phyloP scores from a whole-genome alignment of 2,329 filamentous ascomycete genomes.

The Fusarium bulbicola region DNA sequence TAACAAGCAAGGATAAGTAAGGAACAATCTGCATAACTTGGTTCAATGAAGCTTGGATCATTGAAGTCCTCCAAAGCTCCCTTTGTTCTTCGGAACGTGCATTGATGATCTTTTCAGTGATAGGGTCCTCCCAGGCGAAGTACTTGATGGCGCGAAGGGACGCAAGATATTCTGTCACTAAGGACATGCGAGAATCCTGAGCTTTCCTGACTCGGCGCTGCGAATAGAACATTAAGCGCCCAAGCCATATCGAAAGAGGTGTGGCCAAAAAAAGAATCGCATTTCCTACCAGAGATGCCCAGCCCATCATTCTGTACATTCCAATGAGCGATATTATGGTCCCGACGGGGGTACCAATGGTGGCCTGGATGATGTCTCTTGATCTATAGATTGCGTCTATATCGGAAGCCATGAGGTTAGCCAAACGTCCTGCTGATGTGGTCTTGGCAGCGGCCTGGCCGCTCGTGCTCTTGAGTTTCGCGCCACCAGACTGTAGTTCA shows the following conservation, averaged over 20 bases:
- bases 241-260: constrained; percentile 61
- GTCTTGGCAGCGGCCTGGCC: constrained; percentile 45
- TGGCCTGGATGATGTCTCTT: constrained; percentile 60
- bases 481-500: constrained; percentile 35
- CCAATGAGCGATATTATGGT: constrained; percentile 59
- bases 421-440: constrained; percentile 60
- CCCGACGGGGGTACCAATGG: constrained; percentile 57
- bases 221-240: constrained; percentile 58
- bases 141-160: constrained; percentile 69
- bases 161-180: constrained; percentile 65
- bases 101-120: constrained; percentile 60
- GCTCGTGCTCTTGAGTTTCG: constrained; percentile 41
- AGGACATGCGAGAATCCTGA: constrained; percentile 65
- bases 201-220: constrained; percentile 63
- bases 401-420: constrained; percentile 68
- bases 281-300: constrained; percentile 63
- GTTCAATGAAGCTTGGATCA: constrained; percentile 57
- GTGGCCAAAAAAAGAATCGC: constrained; percentile 56
- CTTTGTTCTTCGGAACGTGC: constrained; percentile 62
- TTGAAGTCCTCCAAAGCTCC: constrained; percentile 61
- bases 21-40: constrained; percentile 63
- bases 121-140: constrained; percentile 67
- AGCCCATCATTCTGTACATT: constrained; percentile 64
- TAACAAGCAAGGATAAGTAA: constrained; percentile 60
- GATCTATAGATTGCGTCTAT: constrained; percentile 63